Evolutionary conservation across 805 yeast genomes (phyloP).

Genomic region (Yamadazyma takamatsuzukensis): DNA sequence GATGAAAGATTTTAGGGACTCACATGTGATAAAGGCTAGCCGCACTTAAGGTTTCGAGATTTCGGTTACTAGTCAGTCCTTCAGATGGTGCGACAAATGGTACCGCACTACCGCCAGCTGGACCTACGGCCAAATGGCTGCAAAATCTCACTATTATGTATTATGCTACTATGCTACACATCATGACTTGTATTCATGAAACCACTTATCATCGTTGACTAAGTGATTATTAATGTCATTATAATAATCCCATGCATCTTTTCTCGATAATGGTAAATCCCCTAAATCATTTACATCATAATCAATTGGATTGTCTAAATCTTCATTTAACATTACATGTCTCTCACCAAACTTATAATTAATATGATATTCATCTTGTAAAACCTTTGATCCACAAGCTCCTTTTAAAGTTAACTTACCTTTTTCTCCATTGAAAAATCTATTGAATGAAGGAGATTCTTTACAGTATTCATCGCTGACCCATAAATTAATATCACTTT

Average conservation of each 20-base stretch:
- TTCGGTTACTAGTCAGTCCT: too few species aligned
- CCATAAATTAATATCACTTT: slow-evolving; percentile 44
- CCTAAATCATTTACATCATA: slow-evolving; percentile 19
- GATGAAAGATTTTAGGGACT: too few species aligned
- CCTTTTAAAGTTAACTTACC: slow-evolving; percentile 30
- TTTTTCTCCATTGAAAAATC: slow-evolving; percentile 14
- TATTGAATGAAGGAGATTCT: slow-evolving; percentile 20
- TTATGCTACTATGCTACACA: too few species aligned
- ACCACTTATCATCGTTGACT: slow-evolving; percentile 19
- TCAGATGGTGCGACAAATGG: too few species aligned
- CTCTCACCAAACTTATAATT: slow-evolving; percentile 22
- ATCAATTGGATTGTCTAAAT: slow-evolving; percentile 23
- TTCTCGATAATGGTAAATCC: slow-evolving; percentile 39
- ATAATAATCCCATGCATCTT: slow-evolving; percentile 33
- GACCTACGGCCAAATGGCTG: too few species aligned
- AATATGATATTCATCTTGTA: slow-evolving; percentile 37
- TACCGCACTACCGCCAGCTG: too few species aligned
- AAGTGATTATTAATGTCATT: slow-evolving; percentile 17
- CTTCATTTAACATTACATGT: slow-evolving; percentile 18
- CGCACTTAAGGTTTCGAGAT: too few species aligned
- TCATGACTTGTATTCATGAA: slow-evolving; percentile 13
- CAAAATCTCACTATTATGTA: too few species aligned
- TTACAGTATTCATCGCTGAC: slow-evolving; percentile 41
- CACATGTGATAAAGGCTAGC: too few species aligned
- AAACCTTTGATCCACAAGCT: slow-evolving; percentile 31